Base-by-base conservation (phyloP, 2,329 filamentous ascomycete genomes). In the Akanthomyces uredinophilus region DNA sequence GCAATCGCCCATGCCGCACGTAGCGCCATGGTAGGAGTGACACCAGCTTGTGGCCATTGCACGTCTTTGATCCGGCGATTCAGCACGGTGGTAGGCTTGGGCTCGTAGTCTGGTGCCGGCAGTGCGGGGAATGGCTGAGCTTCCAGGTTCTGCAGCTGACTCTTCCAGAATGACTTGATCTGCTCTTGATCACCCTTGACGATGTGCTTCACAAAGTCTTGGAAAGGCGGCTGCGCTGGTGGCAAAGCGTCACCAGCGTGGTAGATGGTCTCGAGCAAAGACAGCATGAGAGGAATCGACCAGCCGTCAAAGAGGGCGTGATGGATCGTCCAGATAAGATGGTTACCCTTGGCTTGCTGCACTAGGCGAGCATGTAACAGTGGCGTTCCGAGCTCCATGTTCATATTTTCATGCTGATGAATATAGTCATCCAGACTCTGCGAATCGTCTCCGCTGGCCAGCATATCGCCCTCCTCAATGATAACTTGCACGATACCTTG, bases 1-100 rank as follows among this genome's bases (percentile, higher is more conserved):
- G 82, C 72, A 3, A 84, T 70, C 0, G 80, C 80, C 82, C 82
- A 85, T 1, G 81, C 82, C 22, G 78, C 80, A 27, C 81, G 78
- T 35, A 84, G 78, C 14, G 81, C 72, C 0, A 80, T 82, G 0
- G 81, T 79, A 3, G 80, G 71, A 0, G 81, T 83, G 18, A 41
- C 47, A 3, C 47, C 47, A 8, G 24, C 47, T 11, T 52, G 37
- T 2, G 57, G 49, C 47, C 47, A 52, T n/a, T 52, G 49, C 14
- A 53, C n/a, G 18, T 44, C 47, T 20, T 22, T 50, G 29, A 77
- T 76, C 24, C 75, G 77, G 1, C n/a, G 68, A 70, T 37, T 64
- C 69, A 7, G 68, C 66, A 66, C 69, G 67, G 53, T 70, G 65
- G 1, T 70, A 69, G 50, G 81, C 73, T 62, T 80, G 78, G 60